Base-by-base conservation (phyloP, 2,329 filamentous ascomycete genomes). In the Colletotrichum tabaci region DNA sequence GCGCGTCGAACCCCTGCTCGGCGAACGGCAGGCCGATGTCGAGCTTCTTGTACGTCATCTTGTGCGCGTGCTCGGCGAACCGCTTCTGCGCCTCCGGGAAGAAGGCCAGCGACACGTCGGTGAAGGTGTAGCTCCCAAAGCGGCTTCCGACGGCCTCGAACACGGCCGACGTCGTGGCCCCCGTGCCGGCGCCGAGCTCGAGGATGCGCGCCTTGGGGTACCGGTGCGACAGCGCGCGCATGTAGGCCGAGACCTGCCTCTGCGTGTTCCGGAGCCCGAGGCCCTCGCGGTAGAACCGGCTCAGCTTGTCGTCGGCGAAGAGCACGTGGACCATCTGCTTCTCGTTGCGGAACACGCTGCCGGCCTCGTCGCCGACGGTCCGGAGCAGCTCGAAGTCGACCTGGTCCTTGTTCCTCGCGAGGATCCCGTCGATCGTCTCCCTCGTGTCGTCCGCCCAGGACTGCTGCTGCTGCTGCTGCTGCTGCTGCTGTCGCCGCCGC, bases 111-210 rank as follows among this genome's bases (percentile, higher is more conserved):
- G 68, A 60, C 23, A 71, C 50, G 13, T 71, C 63, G 10, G 65
- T 66, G 40, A 60, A 66, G 35, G 66, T 75, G 63, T 78, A 77
- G 9, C 61, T 67, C 7, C 61, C 61, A 23, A 71, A 71, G 18
- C 46, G 57, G 12, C 61, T 66, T 16, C n/a, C 62, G n/a, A 75
- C 69, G 15, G 74, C 68, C 12, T 74, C 61, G 9, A 82, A 46
- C 53, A 79, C 65, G 0, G 71, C 58, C 9, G 66, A 61, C 0
- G 81, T 82, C 13, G 79, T 75, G 8, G 76, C 76, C 4, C 80
- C 80, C 0, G 78, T 82, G 7, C 80, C 81, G 8, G 78, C 78
- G 15, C 81, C 81, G 15, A 83, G 75, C 66, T 84, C 82, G 8
- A 83, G 77, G n/a, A 83, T 78, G 3, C 75, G 74, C 55, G 82